Evolutionary conservation across 805 yeast genomes (phyloP).

Genomic region (Schwanniomyces polymorphus): DNA sequence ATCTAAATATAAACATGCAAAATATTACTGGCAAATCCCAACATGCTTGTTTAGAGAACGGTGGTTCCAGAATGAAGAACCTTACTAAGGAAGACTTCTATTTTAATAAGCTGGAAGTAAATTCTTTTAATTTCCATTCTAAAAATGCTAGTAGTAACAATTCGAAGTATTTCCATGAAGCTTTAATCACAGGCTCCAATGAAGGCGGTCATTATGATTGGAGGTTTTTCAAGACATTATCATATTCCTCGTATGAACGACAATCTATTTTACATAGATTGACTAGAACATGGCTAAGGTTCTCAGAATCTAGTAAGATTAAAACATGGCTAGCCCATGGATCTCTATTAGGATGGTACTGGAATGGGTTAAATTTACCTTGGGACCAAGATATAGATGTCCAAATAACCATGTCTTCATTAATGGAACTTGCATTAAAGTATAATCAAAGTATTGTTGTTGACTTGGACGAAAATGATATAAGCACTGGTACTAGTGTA

Average conservation of each 20-base stretch:
- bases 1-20: conserved; percentile 13
- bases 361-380: conserved; percentile 60
- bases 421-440: conserved; percentile 41
- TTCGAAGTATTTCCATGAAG: conserved; percentile 43
- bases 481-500: conserved; percentile 12
- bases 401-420: conserved; percentile 51
- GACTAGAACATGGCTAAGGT: conserved; percentile 52
- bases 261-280: conserved; percentile 45
- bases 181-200: conserved; percentile 20
- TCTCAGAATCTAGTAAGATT: conserved; percentile 43
- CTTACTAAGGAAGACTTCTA: too few species aligned
- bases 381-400: conserved; percentile 69
- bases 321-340: conserved; percentile 66
- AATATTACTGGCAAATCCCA: conserved; percentile 1
- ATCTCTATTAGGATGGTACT: conserved; percentile 57
- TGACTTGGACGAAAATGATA: conserved; percentile 23
- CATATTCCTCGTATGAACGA: conserved; percentile 30
- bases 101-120: neutral
- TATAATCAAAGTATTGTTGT: conserved; percentile 49
- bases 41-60: neutral
- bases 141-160: conserved; percentile 1
- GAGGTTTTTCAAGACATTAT: conserved; percentile 32
- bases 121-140: neutral
- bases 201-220: conserved; percentile 32
- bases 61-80: too few species aligned